Base-by-base conservation (phyloP, 306 rosid genomes). In the Purshia tridentata region DNA sequence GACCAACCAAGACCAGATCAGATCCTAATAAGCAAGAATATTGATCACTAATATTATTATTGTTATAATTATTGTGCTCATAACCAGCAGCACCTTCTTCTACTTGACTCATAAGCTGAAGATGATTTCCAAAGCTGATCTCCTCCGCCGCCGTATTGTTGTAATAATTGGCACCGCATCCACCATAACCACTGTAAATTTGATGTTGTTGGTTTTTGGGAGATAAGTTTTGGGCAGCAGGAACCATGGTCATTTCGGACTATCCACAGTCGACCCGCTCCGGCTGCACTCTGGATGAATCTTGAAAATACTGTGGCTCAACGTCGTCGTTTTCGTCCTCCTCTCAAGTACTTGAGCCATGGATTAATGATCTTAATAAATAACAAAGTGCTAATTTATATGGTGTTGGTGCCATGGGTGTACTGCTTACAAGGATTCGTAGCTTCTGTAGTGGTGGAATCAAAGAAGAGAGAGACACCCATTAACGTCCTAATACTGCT, bases 231-330 rank as follows among this genome's bases (percentile, higher is more conserved):
- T 71, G 86, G 22, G 75, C 55, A 67, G 93, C 74, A 80, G 93
- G 90, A 81, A 92, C 88, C 96, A 90, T 90, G 85, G 88, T 92
- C 96, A 89, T 82, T 55, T 76, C 88, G 66, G 56, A 69, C 49
- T 44, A 72, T 60, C 84, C 65, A 59, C 45, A n/a, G n/a, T n/a
- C 72, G 41, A 76, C 67, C 61, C 48, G 45, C 66, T 29, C 35
- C 35, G 35, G 2, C 35, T 29, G 35, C 35, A 29, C 35, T 29
- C 2, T 29, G 35, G 35, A 29, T 1, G 1, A 29, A 29, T 29
- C 35, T 29, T 29, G 1, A 18, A 61, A 61, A 40, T 55, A 55
- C 6, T 55, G 15, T 39, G 22, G 41, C 45, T 71, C 35, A 29
- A 29, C 35, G 35, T 57, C 45, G 56, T 45, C 45, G 55, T 22